Conservation (phyloP, 2,329 filamentous ascomycete genomes). For the Thyridium curvatum region DNA sequence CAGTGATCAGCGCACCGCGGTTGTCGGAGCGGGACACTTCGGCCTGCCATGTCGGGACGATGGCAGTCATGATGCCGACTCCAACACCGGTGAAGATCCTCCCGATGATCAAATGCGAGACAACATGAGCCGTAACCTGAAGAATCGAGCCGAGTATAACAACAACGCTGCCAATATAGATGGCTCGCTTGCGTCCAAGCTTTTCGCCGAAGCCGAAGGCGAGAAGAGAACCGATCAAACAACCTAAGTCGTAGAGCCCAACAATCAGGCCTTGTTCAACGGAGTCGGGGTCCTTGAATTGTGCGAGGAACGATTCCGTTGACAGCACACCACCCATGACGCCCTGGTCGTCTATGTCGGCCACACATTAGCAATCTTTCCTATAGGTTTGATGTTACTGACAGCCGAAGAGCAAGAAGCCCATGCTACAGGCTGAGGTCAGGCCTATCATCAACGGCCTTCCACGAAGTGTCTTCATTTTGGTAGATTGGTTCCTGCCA, state of each 20-base stretch:
- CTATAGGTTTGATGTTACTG: not conserved
- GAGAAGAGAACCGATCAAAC: constrained; percentile 43
- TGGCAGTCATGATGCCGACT: constrained; percentile 33
- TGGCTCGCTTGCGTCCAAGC: constrained; percentile 23
- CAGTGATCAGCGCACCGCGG: constrained; percentile 23
- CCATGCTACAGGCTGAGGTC: constrained; percentile 4
- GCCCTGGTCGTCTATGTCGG: constrained; percentile 6
- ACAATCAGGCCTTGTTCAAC: constrained; percentile 2
- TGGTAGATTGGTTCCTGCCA: not conserved
- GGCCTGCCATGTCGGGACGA: constrained; percentile 29
- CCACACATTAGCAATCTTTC: not conserved
- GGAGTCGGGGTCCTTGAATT: constrained; percentile 2
- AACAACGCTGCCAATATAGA: constrained; percentile 22
- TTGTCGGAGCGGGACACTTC: constrained; percentile 25
- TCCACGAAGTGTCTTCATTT: constrained; percentile 5
- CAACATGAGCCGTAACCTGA: constrained; percentile 24
- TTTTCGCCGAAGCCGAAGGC: constrained; percentile 24
- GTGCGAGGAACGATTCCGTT: not conserved
- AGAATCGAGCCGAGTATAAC: constrained; percentile 26
- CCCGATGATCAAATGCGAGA: constrained; percentile 32
- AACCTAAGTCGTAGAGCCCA: constrained; percentile 47
- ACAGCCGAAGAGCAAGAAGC: constrained; percentile 6
- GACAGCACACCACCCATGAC: constrained; percentile 4
- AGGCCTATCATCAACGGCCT: constrained; percentile 2
- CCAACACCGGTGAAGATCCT: constrained; percentile 32